Conservation (phyloP, 352 stramenopile genomes). For the Globisporangium rhizosaccharum region DNA sequence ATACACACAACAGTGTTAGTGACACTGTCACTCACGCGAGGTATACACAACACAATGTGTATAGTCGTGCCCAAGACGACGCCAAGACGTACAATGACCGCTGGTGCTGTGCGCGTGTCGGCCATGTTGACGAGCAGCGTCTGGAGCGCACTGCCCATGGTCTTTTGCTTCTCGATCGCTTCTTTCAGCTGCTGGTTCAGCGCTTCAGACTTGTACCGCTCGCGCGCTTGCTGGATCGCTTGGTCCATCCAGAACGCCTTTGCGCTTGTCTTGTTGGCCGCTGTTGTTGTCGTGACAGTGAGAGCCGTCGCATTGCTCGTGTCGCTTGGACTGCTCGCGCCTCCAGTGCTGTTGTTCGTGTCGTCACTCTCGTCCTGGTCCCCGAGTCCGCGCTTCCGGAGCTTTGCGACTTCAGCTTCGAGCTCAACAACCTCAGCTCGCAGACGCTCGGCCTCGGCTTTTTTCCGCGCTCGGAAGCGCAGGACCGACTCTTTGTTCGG, state of each 20-base stretch:
- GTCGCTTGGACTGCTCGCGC: no score
- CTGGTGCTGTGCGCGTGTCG: conserved; percentile 6
- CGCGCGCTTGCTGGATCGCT: conserved; percentile 30
- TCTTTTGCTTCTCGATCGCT: conserved; percentile 30
- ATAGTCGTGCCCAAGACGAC: no score
- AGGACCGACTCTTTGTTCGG: background rate
- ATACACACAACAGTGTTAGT: background rate
- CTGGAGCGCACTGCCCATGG: conserved; percentile 32
- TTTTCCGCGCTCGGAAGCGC: conserved; percentile 6
- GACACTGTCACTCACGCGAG: no score
- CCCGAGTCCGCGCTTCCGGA: background rate
- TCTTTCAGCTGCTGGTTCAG: conserved; percentile 38
- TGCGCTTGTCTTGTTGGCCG: background rate
- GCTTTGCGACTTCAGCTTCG: background rate
- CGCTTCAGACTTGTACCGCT: conserved; percentile 30
- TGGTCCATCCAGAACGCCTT: conserved; percentile 32
- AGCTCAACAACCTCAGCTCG: background rate
- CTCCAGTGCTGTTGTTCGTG: background rate
- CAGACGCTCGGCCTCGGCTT: conserved; percentile 1
- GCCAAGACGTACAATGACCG: conserved; percentile 6
- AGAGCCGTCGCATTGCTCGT: no score
- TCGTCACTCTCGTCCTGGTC: background rate
- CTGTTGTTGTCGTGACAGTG: background rate
- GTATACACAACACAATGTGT: no score
- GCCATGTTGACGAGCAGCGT: conserved; percentile 24